These are phyloP conservation scores for Musa balbisiana DNA, from an alignment of 202 grass and related monocot species.

Conservation along the genomic window DNA sequence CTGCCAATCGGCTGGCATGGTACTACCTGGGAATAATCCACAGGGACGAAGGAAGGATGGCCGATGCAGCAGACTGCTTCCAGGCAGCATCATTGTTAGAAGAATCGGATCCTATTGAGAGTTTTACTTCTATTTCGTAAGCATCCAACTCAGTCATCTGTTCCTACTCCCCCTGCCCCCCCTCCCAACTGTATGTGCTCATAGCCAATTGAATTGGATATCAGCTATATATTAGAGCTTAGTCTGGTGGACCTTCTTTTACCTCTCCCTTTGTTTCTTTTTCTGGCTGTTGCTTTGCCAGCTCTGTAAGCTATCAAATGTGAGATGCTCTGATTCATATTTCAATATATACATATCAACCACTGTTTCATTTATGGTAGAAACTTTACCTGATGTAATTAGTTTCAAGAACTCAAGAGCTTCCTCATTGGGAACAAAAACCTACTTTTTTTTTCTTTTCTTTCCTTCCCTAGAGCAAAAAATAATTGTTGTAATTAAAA, in stretches of 20 bases:
- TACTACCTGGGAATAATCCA: slow-evolving; percentile 82
- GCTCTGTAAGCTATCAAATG: no score
- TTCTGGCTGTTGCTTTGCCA: no score
- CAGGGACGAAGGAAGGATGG: slow-evolving; percentile 55
- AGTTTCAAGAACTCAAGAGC: no score
- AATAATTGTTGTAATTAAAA: no score
- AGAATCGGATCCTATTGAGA: slow-evolving; percentile 81
- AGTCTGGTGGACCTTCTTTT: background rate
- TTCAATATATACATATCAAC: no score
- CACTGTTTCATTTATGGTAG: no score
- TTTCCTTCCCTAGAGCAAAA: no score
- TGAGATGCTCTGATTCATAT: no score
- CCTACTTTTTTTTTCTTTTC: no score
- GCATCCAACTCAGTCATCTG: background rate
- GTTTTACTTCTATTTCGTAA: slow-evolving; percentile 53
- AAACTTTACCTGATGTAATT: no score
- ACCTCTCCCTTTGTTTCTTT: no score
- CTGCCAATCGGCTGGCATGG: slow-evolving; percentile 76
- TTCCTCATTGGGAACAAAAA: no score
- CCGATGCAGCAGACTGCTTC: slow-evolving; percentile 85
- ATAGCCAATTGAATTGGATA: slow-evolving; percentile 3
- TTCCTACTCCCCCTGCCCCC: background rate
- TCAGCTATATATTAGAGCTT: slow-evolving; percentile 10
- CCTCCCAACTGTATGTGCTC: slow-evolving; percentile 15
- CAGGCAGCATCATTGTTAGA: slow-evolving; percentile 76